These are phyloP conservation scores for Lepidium sativum DNA, from an alignment of 345 rosid genomes.

Conservation along the genomic window DNA sequence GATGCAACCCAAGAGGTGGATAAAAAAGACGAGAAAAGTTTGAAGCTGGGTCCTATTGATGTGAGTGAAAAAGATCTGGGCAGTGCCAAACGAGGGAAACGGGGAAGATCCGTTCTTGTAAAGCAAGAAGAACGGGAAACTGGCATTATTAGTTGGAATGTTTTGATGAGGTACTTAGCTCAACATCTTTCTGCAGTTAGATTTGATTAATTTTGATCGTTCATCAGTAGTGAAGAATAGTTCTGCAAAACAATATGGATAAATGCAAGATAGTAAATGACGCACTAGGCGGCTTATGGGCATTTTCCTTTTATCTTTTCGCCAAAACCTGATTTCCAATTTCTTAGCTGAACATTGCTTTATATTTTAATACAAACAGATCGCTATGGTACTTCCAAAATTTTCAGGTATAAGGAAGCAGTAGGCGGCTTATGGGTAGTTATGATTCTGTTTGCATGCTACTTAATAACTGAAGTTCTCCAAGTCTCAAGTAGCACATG, in stretches of 20 bases:
- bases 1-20: slow-evolving; percentile 46
- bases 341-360: not conserved
- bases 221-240: not conserved
- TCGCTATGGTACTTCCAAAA: not conserved
- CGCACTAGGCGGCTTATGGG: not conserved
- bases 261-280: not conserved
- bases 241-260: not conserved
- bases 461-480: slow-evolving; percentile 65
- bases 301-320: not conserved
- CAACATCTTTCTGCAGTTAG: not conserved
- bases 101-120: slow-evolving; percentile 65
- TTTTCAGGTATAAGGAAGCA: slow-evolving; percentile 76
- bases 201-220: not conserved
- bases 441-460: slow-evolving; percentile 61
- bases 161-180: slow-evolving; percentile 58
- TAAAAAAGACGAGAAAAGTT: slow-evolving; percentile 22
- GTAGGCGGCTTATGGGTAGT: slow-evolving; percentile 90
- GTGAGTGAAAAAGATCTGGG: slow-evolving; percentile 20
- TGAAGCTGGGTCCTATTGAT: slow-evolving; percentile 34
- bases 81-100: slow-evolving; percentile 36
- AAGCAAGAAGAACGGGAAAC: slow-evolving; percentile 96
- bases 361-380: not conserved
- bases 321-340: not conserved
- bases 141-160: slow-evolving; percentile 83
- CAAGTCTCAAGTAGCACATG: slow-evolving; percentile 85